phyloP scores from a whole-genome alignment of 1,284 basidiomycete genomes.

The Anthracocystis panici-leucophaei region DNA sequence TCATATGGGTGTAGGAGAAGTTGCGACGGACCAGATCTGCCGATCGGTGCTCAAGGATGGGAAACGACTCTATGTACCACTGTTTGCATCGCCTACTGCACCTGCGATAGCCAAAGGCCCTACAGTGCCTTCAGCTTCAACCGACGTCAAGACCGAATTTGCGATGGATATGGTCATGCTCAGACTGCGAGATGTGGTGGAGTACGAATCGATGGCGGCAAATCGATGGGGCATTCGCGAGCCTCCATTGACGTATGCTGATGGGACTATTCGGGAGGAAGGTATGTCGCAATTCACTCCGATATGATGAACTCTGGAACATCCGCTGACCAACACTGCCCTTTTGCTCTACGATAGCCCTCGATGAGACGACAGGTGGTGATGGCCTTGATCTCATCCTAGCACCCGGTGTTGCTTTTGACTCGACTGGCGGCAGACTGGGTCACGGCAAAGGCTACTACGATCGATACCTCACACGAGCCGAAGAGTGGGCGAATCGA shows the following conservation, averaged over 20 bases:
- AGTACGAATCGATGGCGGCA: conserved; percentile 63
- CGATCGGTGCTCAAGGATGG: conserved; percentile 60
- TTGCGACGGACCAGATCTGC: conserved; percentile 69
- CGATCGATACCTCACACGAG: conserved; percentile 68
- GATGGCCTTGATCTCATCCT: conserved; percentile 70
- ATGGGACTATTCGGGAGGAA: conserved; percentile 50
- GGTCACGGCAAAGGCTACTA: conserved; percentile 72
- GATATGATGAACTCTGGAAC: too few relatives aligned
- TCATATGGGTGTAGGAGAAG: conserved; percentile 68
- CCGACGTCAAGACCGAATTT: conserved; percentile 41
- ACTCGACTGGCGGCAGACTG: conserved; percentile 65
- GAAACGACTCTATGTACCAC: conserved; percentile 70
- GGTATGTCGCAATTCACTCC: conserved; percentile 17
- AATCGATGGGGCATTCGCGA: conserved; percentile 71
- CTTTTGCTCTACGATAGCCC: conserved; percentile 45
- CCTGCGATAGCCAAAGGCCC: conserved; percentile 34
- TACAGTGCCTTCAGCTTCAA: conserved; percentile 27
- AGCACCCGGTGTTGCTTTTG: conserved; percentile 70
- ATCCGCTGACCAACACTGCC: background rate
- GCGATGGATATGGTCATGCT: conserved; percentile 70
- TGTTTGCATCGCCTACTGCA: conserved; percentile 63
- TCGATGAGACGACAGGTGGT: conserved; percentile 58
- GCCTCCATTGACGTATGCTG: conserved; percentile 59
- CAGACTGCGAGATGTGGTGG: conserved; percentile 54
- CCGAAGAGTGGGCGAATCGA: conserved; percentile 44